A percentile compares a stretch with the other conserved stretches of the same genome.
phyloP scores from a whole-genome alignment of 208 protist species.

The Trypanosoma melophagium region DNA sequence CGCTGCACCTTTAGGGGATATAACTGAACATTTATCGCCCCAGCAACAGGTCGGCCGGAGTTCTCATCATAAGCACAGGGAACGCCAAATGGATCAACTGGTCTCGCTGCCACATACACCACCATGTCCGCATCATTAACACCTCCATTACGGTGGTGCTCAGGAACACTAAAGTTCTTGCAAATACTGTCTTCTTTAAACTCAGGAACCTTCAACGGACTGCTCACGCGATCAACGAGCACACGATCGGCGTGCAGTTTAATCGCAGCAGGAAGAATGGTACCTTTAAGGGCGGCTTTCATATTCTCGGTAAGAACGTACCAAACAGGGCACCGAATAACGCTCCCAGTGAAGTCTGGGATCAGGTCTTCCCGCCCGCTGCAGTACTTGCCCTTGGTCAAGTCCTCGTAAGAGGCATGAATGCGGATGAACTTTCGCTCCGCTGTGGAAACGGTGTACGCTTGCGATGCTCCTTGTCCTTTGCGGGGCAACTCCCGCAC shows the following conservation, averaged over 20 bases:
- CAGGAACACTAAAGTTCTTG: constrained; percentile 16
- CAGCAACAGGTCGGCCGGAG: constrained; percentile 30
- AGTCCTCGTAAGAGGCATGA: too few relatives aligned
- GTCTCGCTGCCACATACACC: constrained; percentile 23
- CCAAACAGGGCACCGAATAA: too few relatives aligned
- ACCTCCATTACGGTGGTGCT: not conserved
- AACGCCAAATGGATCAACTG: constrained; percentile 18
- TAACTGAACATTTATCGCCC: constrained; percentile 42
- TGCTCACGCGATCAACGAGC: constrained; percentile 1
- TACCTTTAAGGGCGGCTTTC: not conserved
- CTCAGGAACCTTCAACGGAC: not conserved
- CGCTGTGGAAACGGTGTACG: too few relatives aligned
- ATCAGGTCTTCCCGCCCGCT: too few relatives aligned
- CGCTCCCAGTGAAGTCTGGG: too few relatives aligned
- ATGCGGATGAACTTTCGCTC: too few relatives aligned
- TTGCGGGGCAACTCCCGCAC: too few relatives aligned
- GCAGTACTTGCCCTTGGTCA: too few relatives aligned
- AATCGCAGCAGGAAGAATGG: constrained; percentile 13
- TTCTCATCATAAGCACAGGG: constrained; percentile 30
- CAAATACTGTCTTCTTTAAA: not conserved
- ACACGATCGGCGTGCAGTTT: constrained; percentile 15
- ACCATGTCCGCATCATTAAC: constrained; percentile 18
- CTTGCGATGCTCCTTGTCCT: too few relatives aligned
- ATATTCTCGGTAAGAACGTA: not conserved
- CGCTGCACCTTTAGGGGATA: constrained; percentile 21